Conservation (phyloP, 2,329 filamentous ascomycete genomes). For the Penicillium capsulatum region DNA sequence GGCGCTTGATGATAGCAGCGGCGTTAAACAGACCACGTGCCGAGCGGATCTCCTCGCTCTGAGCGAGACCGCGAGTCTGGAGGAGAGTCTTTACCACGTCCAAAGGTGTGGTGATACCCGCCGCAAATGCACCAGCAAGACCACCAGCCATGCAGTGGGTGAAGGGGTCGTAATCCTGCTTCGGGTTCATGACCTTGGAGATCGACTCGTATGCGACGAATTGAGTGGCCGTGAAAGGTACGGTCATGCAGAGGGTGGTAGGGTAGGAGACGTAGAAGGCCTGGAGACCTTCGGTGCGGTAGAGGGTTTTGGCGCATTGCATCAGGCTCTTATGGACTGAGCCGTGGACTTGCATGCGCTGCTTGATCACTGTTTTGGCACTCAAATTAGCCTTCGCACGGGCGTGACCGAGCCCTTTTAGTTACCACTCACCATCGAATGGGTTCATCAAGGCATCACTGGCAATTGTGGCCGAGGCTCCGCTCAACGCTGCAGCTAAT, state of each 20-base stretch:
- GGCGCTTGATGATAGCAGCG: slow-evolving; percentile 72
- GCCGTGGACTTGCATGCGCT: slow-evolving; percentile 97
- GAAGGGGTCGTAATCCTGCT: slow-evolving; percentile 74
- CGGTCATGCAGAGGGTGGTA: slow-evolving; percentile 96
- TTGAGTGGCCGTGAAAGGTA: slow-evolving; percentile 93
- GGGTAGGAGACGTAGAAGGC: slow-evolving; percentile 99
- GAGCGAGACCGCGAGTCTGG: slow-evolving; percentile 82
- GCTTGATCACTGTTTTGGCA: slow-evolving; percentile 78
- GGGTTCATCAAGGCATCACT: slow-evolving; percentile 99
- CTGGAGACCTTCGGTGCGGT: slow-evolving; percentile 76
- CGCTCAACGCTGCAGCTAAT: slow-evolving; percentile 67
- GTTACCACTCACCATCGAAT: slow-evolving; percentile 72
- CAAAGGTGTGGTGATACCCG: slow-evolving; percentile 89
- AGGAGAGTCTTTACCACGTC: slow-evolving; percentile 98
- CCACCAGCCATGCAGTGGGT: slow-evolving; percentile 93
- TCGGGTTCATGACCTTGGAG: slow-evolving; percentile 87
- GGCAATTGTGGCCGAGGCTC: slow-evolving; percentile 90
- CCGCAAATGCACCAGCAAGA: slow-evolving; percentile 86
- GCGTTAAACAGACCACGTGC: slow-evolving; percentile 78
- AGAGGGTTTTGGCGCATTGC: slow-evolving; percentile 85
- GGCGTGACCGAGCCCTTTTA: not conserved
- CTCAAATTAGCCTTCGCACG: not conserved
- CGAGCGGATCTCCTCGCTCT: slow-evolving; percentile 74
- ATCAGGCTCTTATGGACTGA: slow-evolving; percentile 84
- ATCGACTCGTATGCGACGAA: slow-evolving; percentile 98